Evolutionary conservation across 495 filamentous ascomycete species (phyloP).

Genomic region (Penicillium canariense): DNA sequence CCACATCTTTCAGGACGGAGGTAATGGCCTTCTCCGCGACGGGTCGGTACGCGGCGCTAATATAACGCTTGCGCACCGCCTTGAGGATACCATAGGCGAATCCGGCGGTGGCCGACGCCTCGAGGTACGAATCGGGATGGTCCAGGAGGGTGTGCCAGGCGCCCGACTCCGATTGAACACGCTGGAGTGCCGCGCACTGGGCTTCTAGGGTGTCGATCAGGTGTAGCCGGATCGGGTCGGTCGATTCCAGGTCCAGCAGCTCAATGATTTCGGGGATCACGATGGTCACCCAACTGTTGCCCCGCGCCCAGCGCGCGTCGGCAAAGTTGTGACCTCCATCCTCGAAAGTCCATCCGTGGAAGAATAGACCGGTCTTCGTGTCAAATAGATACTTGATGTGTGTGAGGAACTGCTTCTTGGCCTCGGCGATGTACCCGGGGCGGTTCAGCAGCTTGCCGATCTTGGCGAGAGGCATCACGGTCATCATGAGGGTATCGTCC

Average conservation of each 20-base stretch:
- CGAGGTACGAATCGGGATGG: constrained; percentile 59
- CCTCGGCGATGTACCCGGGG: constrained; percentile 67
- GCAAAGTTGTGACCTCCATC: constrained; percentile 70
- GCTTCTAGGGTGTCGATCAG: constrained; percentile 59
- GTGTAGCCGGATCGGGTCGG: constrained; percentile 60
- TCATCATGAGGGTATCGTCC: constrained; percentile 85
- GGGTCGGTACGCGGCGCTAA: constrained; percentile 46
- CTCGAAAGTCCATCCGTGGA: constrained; percentile 71
- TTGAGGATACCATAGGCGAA: constrained; percentile 76
- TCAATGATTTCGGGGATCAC: constrained; percentile 72
- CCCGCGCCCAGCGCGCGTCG: constrained; percentile 64
- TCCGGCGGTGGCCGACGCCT: constrained; percentile 70
- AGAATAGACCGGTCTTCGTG: constrained; percentile 63
- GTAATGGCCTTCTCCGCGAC: constrained; percentile 60
- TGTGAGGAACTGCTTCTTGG: constrained; percentile 67
- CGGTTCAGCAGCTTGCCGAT: constrained; percentile 64
- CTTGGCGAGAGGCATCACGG: constrained; percentile 70
- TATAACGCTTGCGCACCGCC: constrained; percentile 62
- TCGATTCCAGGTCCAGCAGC: constrained; percentile 53
- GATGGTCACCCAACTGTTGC: constrained; percentile 69
- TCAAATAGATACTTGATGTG: constrained; percentile 74
- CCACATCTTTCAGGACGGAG: constrained; percentile 59
- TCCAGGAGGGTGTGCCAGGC: constrained; percentile 70
- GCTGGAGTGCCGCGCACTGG: constrained; percentile 58
- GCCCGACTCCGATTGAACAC: constrained; percentile 54